Base-by-base conservation (phyloP, 2,329 filamentous ascomycete genomes). In the Polytolypa hystricis region DNA sequence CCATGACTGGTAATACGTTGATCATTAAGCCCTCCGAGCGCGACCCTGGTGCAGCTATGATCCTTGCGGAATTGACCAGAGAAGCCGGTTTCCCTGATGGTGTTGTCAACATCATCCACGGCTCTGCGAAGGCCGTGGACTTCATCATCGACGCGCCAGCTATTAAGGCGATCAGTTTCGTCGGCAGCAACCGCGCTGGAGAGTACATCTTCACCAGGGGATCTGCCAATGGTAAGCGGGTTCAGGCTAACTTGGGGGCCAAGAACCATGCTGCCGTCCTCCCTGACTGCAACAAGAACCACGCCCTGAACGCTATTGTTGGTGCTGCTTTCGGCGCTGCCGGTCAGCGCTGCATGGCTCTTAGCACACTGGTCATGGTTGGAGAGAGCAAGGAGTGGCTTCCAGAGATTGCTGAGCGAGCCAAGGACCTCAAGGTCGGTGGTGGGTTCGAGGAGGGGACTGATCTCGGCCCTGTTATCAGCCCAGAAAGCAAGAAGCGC, bases 251-350 rank as follows among this genome's bases (percentile, higher is more conserved):
- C 57, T 56, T 81, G 39, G 77, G 77, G 20, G 77, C 77, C 2
- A 81, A 81, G 67, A 81, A 81, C 64, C 77, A 81, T 54, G 76
- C 75, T 29, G 73, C 74, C 31, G 68, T 81, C 16, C 62, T 81
- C 18, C 76, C 77, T 1, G 77, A 81, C 57, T 74, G 69, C 64
- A 78, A 80, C 64, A 80, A 79, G 67, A 78, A 80, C 59, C 74
- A 78, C 40, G 67, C 75, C 3, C 55, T 81, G 30, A 79, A 80
- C 49, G 73, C 75, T 20, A 78, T 81, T 53, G 67, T 71, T 5
- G 77, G 77, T 42, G 77, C 77, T 30, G 77, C 77, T 2, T 81
- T 81, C 42, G 77, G 77, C 48, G 77, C 77, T 42, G 77, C 77
- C 27, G 77, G 77, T 6, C 77, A 81, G 61, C 65, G 77, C 40